Evolutionary conservation across 2,329 filamentous ascomycete species (phyloP), one percentile per base, ranked within the genome.

Genomic region (Didymella lethalis): DNA sequence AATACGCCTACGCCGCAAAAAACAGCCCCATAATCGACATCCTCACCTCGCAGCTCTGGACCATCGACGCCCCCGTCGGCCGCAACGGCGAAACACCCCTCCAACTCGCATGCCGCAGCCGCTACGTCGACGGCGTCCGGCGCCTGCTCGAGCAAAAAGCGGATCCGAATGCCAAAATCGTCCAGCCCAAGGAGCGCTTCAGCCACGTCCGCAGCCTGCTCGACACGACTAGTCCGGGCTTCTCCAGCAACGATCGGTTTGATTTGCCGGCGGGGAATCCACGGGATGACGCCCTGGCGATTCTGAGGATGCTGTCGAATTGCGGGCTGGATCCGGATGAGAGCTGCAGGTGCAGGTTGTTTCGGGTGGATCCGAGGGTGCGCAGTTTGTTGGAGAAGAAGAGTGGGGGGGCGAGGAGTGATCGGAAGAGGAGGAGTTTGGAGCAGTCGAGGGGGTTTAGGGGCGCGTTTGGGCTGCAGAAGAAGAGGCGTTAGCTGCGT

Each of bases 141-240:
- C 57, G 57, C 18, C 57, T 59, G 57, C 57, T 59, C 4, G 57
- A 59, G 41, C 32, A 34, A 25, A 59, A 59, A 23, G 57, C 57
- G 4, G 57, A 59, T 12, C 57, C 57, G 5, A 59, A 59, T 14
- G 57, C 57, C 3, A 51, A 51, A 8, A 48, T 18, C 11, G 51
- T 59, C 1, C 20, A 14, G 10, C 57, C 57, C 34, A 59, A 59
- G 47, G 57, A 59, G 29, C 57, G 57, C 47, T 59, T 59, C 51
- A 43, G 41, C 26, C 57, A 59, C 38, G 57, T 59, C 5, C 40
- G 57, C 7, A 34, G 20, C 0, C 20, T 59, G 41, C 41, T 59
- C 5, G 57, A 59, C 23, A 54, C 57, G 7, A 59, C 57, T 11
- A 47, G 38, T 3, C 57, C 57, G 1, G 57, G 57, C 7, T 59